Conservation (phyloP, 305 asterid genomes). For the Rubia peregrina region DNA sequence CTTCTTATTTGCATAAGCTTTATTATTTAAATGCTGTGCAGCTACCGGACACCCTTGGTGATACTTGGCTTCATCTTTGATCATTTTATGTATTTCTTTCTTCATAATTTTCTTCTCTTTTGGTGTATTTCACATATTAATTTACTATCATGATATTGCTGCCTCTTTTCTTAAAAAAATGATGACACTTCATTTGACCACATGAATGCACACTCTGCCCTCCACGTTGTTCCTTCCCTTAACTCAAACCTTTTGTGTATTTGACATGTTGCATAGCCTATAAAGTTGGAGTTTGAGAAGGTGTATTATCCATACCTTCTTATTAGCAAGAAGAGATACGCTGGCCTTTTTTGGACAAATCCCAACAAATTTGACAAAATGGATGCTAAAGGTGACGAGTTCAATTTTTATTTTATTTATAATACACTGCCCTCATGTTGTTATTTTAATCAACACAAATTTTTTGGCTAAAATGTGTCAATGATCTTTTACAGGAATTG, state of each 20-base stretch:
- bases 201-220: neutral
- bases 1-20: neutral
- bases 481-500: constrained; percentile 57
- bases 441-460: neutral
- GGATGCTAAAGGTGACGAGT: constrained; percentile 84
- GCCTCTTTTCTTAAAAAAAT: neutral
- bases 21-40: neutral
- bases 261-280: constrained; percentile 53
- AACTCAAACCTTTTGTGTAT: constrained; percentile 12
- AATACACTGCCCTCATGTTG: neutral
- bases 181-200: neutral
- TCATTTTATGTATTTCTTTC: neutral
- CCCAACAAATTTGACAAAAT: constrained; percentile 89
- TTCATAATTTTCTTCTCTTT: neutral
- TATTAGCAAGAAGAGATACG: constrained; percentile 98
- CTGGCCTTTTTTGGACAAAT: constrained; percentile 98
- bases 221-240: neutral
- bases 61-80: neutral
- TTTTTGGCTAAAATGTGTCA: neutral
- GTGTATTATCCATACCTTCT: constrained; percentile 83
- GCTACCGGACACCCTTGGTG: neutral
- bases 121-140: neutral
- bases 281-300: constrained; percentile 96
- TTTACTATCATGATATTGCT: neutral
- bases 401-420: constrained; percentile 15